Evolutionary conservation across 495 filamentous ascomycete genomes (phyloP).

Genomic region (Apodospora peruviana): DNA sequence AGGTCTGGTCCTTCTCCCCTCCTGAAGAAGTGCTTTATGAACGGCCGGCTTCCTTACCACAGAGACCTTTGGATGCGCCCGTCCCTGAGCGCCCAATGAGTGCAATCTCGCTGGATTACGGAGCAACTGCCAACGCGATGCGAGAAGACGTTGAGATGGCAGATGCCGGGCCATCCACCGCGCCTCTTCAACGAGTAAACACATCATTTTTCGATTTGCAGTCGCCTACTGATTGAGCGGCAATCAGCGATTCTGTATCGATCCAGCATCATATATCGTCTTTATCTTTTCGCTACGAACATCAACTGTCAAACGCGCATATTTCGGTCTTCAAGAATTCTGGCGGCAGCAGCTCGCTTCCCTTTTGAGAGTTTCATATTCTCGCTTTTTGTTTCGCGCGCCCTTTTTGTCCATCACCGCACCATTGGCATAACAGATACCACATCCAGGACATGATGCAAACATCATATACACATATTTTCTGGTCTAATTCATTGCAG

Average conservation of each 20-base stretch:
- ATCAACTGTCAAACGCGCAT: too few species aligned
- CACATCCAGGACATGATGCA: too few species aligned
- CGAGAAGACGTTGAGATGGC: constrained; percentile 40
- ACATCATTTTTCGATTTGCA: constrained; percentile 46
- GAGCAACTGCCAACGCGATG: constrained; percentile 15
- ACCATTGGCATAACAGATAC: too few species aligned
- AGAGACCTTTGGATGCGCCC: constrained; percentile 26
- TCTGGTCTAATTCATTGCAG: constrained; percentile 8
- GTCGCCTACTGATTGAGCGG: too few species aligned
- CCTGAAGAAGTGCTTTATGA: constrained; percentile 62
- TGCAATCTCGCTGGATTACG: constrained; percentile 28
- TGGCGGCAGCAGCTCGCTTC: too few species aligned
- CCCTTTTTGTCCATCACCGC: too few species aligned
- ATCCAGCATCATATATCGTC: too few species aligned
- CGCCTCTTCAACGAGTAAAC: constrained; percentile 30
- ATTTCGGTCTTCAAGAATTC: too few species aligned
- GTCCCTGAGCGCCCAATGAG: constrained; percentile 36
- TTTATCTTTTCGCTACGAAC: too few species aligned
- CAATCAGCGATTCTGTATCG: too few species aligned
- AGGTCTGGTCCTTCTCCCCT: constrained; percentile 92
- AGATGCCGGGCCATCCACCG: constrained; percentile 42
- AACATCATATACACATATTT: constrained; percentile 11
- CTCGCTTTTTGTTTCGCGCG: too few species aligned
- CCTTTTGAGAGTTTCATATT: too few species aligned
- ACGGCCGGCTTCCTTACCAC: constrained; percentile 28